A percentile compares a stretch with the other conserved stretches of the same genome.
These are phyloP conservation scores for Neurospora discreta DNA, from an alignment of 495 filamentous ascomycete genomes.

Conservation along the genomic window DNA sequence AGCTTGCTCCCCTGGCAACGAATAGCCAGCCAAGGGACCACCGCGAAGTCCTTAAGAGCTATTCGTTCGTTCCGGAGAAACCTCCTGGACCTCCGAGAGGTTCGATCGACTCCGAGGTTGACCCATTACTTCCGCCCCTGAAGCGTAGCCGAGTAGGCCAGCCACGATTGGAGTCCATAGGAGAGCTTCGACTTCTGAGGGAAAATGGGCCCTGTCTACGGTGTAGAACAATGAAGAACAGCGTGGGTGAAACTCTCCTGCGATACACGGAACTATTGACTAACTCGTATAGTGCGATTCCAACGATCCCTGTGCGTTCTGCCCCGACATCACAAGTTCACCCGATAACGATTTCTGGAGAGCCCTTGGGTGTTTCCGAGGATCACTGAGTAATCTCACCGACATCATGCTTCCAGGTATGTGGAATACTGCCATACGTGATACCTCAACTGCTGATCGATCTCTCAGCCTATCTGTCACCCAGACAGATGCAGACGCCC, in stretches of 20 bases:
- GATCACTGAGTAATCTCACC: slow-evolving; percentile 28
- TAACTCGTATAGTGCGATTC: slow-evolving; percentile 30
- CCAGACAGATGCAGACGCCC: slow-evolving; percentile 35
- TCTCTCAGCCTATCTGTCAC: slow-evolving; percentile 28
- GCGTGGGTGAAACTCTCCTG: slow-evolving; percentile 19
- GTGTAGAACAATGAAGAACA: slow-evolving; percentile 30
- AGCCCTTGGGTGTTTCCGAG: slow-evolving; percentile 36
- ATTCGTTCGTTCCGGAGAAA: slow-evolving; percentile 30
- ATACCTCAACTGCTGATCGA: neutral
- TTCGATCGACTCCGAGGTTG: slow-evolving; percentile 37
- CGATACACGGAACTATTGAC: neutral
- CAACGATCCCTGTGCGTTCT: slow-evolving; percentile 33
- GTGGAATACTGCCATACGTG: neutral
- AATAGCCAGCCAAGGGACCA: slow-evolving; percentile 30
- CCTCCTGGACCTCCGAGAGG: slow-evolving; percentile 23
- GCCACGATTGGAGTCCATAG: slow-evolving; percentile 37
- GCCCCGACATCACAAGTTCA: slow-evolving; percentile 23
- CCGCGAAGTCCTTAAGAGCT: slow-evolving; percentile 32
- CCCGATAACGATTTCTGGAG: slow-evolving; percentile 33
- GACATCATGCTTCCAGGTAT: slow-evolving; percentile 37
- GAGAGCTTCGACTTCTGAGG: slow-evolving; percentile 34
- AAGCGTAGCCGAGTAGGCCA: slow-evolving; percentile 38
- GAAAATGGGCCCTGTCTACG: slow-evolving; percentile 36
- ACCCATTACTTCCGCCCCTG: slow-evolving; percentile 37
- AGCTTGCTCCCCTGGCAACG: slow-evolving; percentile 27